These are phyloP conservation scores for Aechmea fasciata DNA, from an alignment of 176 grass and related monocot species.

Conservation along the genomic window DNA sequence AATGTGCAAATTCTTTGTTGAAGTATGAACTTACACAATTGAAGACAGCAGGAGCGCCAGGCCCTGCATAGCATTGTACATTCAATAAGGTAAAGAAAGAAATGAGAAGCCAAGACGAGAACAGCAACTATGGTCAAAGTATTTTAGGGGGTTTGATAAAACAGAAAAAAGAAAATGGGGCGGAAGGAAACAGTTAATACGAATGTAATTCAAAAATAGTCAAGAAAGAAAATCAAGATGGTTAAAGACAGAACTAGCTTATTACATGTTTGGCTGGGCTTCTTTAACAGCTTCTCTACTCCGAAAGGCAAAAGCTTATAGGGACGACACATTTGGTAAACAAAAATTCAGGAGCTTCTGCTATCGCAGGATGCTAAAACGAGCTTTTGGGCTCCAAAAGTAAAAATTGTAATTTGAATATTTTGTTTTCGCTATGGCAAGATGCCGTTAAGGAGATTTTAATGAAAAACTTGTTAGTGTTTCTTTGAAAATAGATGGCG, in stretches of 20 bases:
- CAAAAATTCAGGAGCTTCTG: too few relatives aligned
- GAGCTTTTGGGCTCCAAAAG: too few relatives aligned
- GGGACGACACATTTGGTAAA: too few relatives aligned
- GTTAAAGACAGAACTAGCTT: neutral
- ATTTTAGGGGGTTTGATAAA: neutral
- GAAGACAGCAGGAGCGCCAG: conserved; percentile 82
- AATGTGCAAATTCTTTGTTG: neutral
- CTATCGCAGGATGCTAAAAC: too few relatives aligned
- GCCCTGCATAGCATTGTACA: conserved; percentile 48
- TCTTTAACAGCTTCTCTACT: too few relatives aligned
- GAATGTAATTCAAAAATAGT: neutral
- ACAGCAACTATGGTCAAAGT: neutral
- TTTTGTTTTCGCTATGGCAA: too few relatives aligned
- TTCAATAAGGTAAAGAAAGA: conserved; percentile 3
- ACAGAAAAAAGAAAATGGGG: neutral
- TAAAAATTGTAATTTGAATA: too few relatives aligned
- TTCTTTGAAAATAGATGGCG: too few relatives aligned
- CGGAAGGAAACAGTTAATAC: neutral
- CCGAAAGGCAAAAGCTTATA: too few relatives aligned
- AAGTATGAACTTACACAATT: conserved; percentile 72
- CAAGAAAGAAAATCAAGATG: neutral
- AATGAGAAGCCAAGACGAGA: neutral
- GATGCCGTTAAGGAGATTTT: too few relatives aligned
- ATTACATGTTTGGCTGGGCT: neutral
- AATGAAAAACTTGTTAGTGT: too few relatives aligned